phyloP scores from a whole-genome alignment of 1,139 yeast genomes.

The Hansenula anomala region DNA sequence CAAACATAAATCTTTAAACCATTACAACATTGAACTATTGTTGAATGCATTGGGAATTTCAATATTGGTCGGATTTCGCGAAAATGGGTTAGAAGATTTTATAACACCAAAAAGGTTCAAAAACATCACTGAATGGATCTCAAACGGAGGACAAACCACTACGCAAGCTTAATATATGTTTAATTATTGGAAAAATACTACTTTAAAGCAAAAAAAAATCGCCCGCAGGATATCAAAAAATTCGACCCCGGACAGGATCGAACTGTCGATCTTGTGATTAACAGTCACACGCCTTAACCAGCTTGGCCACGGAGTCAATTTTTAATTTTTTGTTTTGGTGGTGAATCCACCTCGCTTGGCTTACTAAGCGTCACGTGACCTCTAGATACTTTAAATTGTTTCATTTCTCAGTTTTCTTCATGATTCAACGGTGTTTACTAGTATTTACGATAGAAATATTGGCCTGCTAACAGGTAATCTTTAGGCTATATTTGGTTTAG shows the following conservation, averaged over 20 bases:
- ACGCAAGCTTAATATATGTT: too few relatives aligned
- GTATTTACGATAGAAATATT: too few relatives aligned
- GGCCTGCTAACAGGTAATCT: too few relatives aligned
- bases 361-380: too few relatives aligned
- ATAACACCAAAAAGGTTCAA: conserved; percentile 4
- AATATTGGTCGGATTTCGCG: neutral
- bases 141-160: conserved; percentile 5
- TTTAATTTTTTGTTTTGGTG: neutral
- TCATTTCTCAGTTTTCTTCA: too few relatives aligned
- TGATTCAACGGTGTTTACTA: too few relatives aligned
- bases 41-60: conserved; percentile 4
- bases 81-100: neutral
- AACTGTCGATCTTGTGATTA: conserved; percentile 24
- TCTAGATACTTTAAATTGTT: too few relatives aligned
- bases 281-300: conserved; percentile 56
- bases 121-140: conserved; percentile 2
- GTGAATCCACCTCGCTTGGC: too few relatives aligned
- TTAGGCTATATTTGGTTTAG: too few relatives aligned
- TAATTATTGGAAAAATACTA: too few relatives aligned
- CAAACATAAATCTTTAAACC: neutral
- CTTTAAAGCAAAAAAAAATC: conserved; percentile 3
- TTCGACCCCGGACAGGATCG: conserved; percentile 18
- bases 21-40: conserved; percentile 1
- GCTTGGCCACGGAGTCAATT: conserved; percentile 47
- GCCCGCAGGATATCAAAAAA: too few relatives aligned